Base-by-base conservation (phyloP, 1,284 basidiomycete genomes). In the Trichosporon coremiiforme region DNA sequence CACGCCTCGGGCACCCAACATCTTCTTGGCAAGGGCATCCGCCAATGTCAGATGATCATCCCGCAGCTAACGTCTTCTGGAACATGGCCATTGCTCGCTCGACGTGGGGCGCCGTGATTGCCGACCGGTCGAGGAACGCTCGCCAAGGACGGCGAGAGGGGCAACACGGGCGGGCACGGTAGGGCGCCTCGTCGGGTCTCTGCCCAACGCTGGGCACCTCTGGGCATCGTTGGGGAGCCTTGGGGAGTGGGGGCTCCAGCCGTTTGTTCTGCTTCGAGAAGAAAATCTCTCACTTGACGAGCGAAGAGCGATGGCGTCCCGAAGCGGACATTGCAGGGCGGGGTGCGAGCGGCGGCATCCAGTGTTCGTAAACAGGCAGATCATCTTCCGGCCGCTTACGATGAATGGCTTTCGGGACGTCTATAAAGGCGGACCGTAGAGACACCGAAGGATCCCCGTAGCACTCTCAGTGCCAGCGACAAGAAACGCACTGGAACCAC, bases 171-270 rank as follows among this genome's bases (percentile, higher is more conserved):
- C 20, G 20, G 47, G 47, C 47, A 53, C 47, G 20, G 47, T 8
- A 22, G 20, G 7, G 10, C 20, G n/a, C n/a, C n/a, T n/a, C n/a
- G n/a, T n/a, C n/a, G n/a, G n/a, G n/a, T n/a, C n/a, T n/a, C n/a
- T n/a, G n/a, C n/a, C n/a, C n/a, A n/a, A n/a, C n/a, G n/a, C n/a
- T n/a, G n/a, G n/a, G n/a, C n/a, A n/a, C 15, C 41, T 45, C 41
- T 33, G 33, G n/a, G 33, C 33, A 33, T 8, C 33, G 33, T 33
- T 45, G 47, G 47, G n/a, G 47, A 53, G 7, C 7, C 13, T 17
- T 53, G 47, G 20, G 47, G 47, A 53, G 47, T 53, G 47, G 47
- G 47, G 47, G 47, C 47, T 53, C 47, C 47, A 22, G 10, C 47
- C 7, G 9, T 5, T 53, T 22, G 7, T 2, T 8, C 47, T 22